Conservation (phyloP, 2,329 filamentous ascomycete genomes). For the Bisporella sp. region DNA sequence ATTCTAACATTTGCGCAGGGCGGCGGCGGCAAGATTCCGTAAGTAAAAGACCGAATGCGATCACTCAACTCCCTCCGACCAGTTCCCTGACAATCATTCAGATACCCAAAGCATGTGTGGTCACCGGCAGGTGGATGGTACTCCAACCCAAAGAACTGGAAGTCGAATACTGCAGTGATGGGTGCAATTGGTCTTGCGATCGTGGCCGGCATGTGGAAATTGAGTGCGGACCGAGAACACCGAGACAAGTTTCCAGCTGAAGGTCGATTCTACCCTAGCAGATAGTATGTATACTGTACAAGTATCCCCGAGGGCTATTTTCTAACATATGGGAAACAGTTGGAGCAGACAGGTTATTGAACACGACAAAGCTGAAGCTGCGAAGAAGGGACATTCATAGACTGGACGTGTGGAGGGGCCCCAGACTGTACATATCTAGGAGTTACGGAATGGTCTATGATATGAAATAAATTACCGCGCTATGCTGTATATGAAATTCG, state of each 20-base stretch:
- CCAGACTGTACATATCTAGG: conserved; percentile 23
- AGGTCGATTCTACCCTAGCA: conserved; percentile 74
- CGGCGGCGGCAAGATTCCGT: conserved; percentile 66
- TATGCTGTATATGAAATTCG: no score
- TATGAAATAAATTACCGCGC: background rate
- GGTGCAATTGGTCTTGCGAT: conserved; percentile 62
- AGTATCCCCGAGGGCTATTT: background rate
- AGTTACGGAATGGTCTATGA: conserved; percentile 14
- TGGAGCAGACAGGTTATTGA: conserved; percentile 69
- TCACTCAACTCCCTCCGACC: conserved; percentile 10
- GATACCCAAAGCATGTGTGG: conserved; percentile 99
- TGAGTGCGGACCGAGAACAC: conserved; percentile 67
- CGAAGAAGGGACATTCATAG: no score
- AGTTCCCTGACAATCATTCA: conserved; percentile 31
- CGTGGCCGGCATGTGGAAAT: conserved; percentile 58
- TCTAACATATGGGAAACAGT: conserved; percentile 35
- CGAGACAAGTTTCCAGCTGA: conserved; percentile 70
- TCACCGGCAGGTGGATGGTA: conserved; percentile 98
- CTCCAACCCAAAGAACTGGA: conserved; percentile 91
- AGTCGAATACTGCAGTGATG: conserved; percentile 77
- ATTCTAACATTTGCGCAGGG: conserved; percentile 48
- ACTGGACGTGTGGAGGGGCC: background rate
- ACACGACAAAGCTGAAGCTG: conserved; percentile 43
- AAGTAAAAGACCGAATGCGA: conserved; percentile 28
- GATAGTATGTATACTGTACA: conserved; percentile 58